Percentiles rank a stretch among this genome's conserved stretches.
These are phyloP conservation scores for Samsoniella hepiali DNA, from an alignment of 2,329 filamentous ascomycete species.

Conservation along the genomic window DNA sequence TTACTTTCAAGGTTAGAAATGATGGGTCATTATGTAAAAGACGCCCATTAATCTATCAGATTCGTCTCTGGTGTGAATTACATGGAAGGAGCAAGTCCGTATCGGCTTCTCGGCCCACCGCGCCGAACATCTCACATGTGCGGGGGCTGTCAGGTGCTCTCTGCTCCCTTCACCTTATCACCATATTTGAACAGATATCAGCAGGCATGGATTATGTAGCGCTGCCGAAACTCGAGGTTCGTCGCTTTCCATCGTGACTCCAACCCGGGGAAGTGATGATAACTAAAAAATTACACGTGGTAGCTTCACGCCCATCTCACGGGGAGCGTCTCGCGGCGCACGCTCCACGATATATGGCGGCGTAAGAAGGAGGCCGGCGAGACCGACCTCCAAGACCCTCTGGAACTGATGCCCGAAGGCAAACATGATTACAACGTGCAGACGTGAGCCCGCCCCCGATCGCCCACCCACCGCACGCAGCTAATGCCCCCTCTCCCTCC, in stretches of 20 bases:
- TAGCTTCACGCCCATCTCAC: constrained; percentile 79
- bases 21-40: neutral
- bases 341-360: constrained; percentile 72
- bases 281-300: neutral
- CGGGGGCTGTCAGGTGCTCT: neutral
- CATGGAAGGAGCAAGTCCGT: neutral
- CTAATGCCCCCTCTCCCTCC: neutral
- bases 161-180: neutral
- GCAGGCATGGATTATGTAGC: constrained; percentile 42
- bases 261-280: too few species aligned
- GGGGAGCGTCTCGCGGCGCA: constrained; percentile 70
- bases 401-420: constrained; percentile 64
- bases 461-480: constrained; percentile 3
- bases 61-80: neutral
- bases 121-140: neutral
- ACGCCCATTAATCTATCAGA: neutral
- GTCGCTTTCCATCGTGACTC: neutral
- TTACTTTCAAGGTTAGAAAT: neutral
- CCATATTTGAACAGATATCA: neutral
- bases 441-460: constrained; percentile 48
- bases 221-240: constrained; percentile 56
- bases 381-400: constrained; percentile 63
- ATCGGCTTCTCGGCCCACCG: neutral
- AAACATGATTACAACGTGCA: constrained; percentile 69
- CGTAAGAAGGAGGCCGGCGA: constrained; percentile 51